Evolutionary conservation across 306 rosid species (phyloP).

Genomic region (Acacia melanoxylon): DNA sequence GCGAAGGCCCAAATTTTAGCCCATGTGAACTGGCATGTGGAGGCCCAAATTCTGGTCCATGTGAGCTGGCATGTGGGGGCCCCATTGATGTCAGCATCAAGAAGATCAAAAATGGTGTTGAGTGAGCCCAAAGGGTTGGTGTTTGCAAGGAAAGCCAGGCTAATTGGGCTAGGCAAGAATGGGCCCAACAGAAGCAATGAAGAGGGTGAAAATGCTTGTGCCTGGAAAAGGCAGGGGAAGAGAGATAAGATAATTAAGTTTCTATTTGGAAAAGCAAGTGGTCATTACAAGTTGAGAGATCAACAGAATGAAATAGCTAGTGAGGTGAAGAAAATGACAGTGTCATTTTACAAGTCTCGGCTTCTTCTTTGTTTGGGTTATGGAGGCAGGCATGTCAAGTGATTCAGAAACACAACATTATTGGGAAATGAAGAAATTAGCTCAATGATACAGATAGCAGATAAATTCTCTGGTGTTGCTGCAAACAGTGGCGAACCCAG

Average conservation of each 20-base stretch:
- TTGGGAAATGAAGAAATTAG: constrained; percentile 6
- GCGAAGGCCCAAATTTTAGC: neutral
- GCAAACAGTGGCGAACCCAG: too few species aligned
- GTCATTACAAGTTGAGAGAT: constrained; percentile 34
- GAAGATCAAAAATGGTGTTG: constrained; percentile 2
- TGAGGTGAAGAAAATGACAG: constrained; percentile 36
- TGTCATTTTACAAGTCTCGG: constrained; percentile 47
- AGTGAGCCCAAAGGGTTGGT: constrained; percentile 58
- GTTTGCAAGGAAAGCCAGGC: constrained; percentile 49
- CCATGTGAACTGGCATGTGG: neutral
- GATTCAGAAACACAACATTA: constrained; percentile 17
- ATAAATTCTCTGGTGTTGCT: neutral
- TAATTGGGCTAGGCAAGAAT: constrained; percentile 32
- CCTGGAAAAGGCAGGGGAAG: constrained; percentile 39
- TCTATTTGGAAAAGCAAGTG: constrained; percentile 37
- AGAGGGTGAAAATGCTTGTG: constrained; percentile 30
- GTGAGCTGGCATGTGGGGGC: neutral
- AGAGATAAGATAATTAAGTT: constrained; percentile 40
- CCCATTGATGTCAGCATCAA: neutral
- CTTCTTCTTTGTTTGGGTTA: constrained; percentile 56
- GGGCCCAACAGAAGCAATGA: constrained; percentile 19
- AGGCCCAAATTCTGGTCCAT: neutral
- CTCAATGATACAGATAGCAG: neutral
- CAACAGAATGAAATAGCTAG: constrained; percentile 28
- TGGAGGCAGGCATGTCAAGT: constrained; percentile 29